A percentile compares a stretch with the other conserved stretches of the same genome.
phyloP scores from a whole-genome alignment of 78 protist genomes.

The Mastigamoeba balamuthi region DNA sequence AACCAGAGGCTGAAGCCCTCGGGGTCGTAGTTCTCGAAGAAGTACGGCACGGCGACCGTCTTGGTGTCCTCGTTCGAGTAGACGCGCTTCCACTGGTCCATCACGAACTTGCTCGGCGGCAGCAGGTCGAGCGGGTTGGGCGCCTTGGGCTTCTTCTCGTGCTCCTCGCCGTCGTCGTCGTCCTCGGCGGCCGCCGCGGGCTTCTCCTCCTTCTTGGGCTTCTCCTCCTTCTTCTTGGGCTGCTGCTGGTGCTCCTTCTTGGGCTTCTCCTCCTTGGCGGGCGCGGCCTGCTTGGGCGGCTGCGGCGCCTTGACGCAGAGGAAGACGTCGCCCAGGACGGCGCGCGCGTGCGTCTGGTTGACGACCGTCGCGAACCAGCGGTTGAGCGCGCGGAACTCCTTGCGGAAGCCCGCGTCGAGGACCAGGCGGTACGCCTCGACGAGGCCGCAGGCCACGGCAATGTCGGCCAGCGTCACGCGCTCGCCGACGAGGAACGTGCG shows the following conservation, averaged over 20 bases:
- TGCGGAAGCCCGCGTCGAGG: slow-evolving; percentile 33
- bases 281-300: background rate
- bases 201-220: slow-evolving; percentile 34
- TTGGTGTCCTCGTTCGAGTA: slow-evolving; percentile 62
- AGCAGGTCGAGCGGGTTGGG: slow-evolving; percentile 35
- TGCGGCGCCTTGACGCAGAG: slow-evolving; percentile 11
- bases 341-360: slow-evolving; percentile 64
- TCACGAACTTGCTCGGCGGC: slow-evolving; percentile 27
- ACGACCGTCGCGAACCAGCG: slow-evolving; percentile 66
- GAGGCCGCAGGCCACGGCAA: slow-evolving; percentile 47
- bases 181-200: slow-evolving; percentile 27
- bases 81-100: slow-evolving; percentile 68
- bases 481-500: slow-evolving; percentile 66
- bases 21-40: slow-evolving; percentile 51
- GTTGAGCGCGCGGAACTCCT: slow-evolving; percentile 40
- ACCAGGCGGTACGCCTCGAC: slow-evolving; percentile 35
- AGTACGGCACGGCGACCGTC: slow-evolving; percentile 50
- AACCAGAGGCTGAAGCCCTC: slow-evolving; percentile 48
- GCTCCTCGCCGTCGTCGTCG: background rate
- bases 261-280: slow-evolving; percentile 8
- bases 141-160: slow-evolving; percentile 7
- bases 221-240: slow-evolving; percentile 3
- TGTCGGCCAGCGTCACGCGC: slow-evolving; percentile 65
- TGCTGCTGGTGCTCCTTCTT: slow-evolving; percentile 14
- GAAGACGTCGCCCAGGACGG: slow-evolving; percentile 53